Evolutionary conservation across 2,329 filamentous ascomycete genomes (phyloP), one percentile per base, ranked within the genome.

Genomic region (Venturia aucupariae): DNA sequence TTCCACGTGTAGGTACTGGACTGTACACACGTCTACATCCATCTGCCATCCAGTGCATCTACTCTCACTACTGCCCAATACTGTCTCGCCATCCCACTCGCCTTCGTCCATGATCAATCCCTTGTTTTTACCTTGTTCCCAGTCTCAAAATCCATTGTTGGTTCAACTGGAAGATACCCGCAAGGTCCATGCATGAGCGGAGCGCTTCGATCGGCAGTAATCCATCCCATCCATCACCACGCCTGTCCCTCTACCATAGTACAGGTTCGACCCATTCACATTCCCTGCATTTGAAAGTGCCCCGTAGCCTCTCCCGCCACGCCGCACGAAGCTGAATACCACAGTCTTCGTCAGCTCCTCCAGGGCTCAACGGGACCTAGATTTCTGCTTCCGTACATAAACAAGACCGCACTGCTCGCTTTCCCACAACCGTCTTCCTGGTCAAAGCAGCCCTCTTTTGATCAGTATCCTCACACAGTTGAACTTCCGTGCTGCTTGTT

Each of bases 101-200:
- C n/a, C n/a, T n/a, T n/a, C n/a, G n/a, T n/a, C n/a, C n/a, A n/a
- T n/a, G n/a, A n/a, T n/a, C n/a, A n/a, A n/a, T n/a, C n/a, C n/a
- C n/a, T n/a, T n/a, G n/a, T n/a, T n/a, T n/a, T n/a, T 38, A 41
- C 39, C 39, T 41, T 8, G 11, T 13, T 41, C 39, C 11, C 39
- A 41, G 8, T 6, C 35, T 8, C 35, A 38, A 3, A 38, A 3
- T 6, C 35, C 39, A 15, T 41, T 41, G 39, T 15, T 17, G 4
- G 4, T 27, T 22, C 17, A 27, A 11, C n/a, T n/a, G n/a, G n/a
- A 27, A 5, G 15, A 51, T 51, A 4, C 13, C 46, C 46, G 46
- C 51, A 57, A 57, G 51, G 51, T 57, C 51, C 3, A 57, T 57
- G 51, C 51, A 57, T 35, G 51, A 57, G 51, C 30, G 51, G 51